Percentiles rank a stretch among this genome's conserved stretches.
These are phyloP conservation scores for Neoarthrinium moseri DNA, from an alignment of 2,329 filamentous ascomycete genomes.

Conservation along the genomic window DNA sequence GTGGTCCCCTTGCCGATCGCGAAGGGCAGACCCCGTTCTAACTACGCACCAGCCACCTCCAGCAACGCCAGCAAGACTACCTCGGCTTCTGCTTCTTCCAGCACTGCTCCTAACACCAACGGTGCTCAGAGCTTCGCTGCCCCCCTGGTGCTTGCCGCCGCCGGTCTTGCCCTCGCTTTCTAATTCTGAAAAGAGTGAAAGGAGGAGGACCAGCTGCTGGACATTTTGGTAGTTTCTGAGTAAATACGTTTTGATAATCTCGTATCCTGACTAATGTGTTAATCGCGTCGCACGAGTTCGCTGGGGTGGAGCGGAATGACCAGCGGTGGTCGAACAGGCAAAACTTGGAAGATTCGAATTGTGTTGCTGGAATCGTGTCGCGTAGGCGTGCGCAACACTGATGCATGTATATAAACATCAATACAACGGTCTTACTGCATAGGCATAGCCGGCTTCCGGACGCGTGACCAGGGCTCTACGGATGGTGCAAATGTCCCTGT, in stretches of 20 bases:
- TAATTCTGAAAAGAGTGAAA: no score
- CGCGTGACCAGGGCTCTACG: no score
- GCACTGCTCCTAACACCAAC: slow-evolving; percentile 24
- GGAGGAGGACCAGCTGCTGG: no score
- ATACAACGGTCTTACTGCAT: slow-evolving; percentile 1
- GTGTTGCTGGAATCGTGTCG: neutral
- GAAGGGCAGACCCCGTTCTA: slow-evolving; percentile 3
- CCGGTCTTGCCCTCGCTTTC: neutral
- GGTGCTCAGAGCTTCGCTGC: slow-evolving; percentile 21
- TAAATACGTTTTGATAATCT: neutral
- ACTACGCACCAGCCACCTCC: slow-evolving; percentile 14
- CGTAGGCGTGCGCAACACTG: neutral
- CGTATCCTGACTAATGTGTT: slow-evolving; percentile 2
- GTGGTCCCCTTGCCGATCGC: neutral
- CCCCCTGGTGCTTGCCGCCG: slow-evolving; percentile 18
- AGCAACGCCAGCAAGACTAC: slow-evolving; percentile 10
- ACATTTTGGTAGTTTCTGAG: slow-evolving; percentile 6
- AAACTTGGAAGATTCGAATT: neutral
- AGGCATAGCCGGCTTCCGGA: no score
- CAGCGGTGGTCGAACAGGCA: neutral
- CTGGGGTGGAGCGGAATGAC: no score
- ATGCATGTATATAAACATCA: slow-evolving; percentile 5
- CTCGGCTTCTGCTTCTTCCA: slow-evolving; percentile 13
- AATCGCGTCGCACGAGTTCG: neutral
- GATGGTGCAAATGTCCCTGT: no score